Evolutionary conservation across 495 filamentous ascomycete genomes (phyloP), one percentile per base, ranked within the genome.

Genomic region (Talaromyces adpressus): DNA sequence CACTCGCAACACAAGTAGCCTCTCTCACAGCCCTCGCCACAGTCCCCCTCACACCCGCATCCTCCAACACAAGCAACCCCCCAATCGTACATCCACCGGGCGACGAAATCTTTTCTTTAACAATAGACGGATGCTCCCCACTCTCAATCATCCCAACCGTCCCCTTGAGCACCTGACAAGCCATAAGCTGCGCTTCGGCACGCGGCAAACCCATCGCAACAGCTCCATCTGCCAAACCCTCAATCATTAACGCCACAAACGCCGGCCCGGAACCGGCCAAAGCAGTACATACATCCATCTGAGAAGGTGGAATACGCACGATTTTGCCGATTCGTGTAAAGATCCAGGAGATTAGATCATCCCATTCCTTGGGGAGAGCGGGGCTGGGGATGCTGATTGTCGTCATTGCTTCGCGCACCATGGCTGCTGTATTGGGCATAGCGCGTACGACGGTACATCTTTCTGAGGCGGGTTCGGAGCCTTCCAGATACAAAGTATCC

Each of bases 371-470:
- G 2, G 86, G 77, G 4, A 84, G 73, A 14, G 88, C 82, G 1
- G 87, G 85, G 4, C 70, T 77, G 4, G 85, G 81, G 3, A 80
- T 87, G 20, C 73, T 75, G 62, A 95, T 88, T 8, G 93, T 90
- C 3, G 90, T 92, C 90, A 93, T 94, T 62, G 82, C 85, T 70
- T 93, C 88, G 12, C 89, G 75, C 23, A 94, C 86, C 51, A 87
- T 78, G 27, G 82, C 80, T 0, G 73, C 72, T 0, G 91, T 92
- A 74, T 93, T 95, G 34, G 91, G 90, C 83, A 94, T 90, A 2
- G 85, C 90, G 20, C 91, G 76, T 8, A 94, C 85, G 45, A 93
- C 65, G 3, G 72, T 77, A 74, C 82, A 91, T 9, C 66, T 62
- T 27, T 65, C 65, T 36, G 70, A 65, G 2, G 64, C 65, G 9